Evolutionary conservation across 192 early-diverging fungal species (phyloP).

Genomic region (Rhizoclosmatium sp.): DNA sequence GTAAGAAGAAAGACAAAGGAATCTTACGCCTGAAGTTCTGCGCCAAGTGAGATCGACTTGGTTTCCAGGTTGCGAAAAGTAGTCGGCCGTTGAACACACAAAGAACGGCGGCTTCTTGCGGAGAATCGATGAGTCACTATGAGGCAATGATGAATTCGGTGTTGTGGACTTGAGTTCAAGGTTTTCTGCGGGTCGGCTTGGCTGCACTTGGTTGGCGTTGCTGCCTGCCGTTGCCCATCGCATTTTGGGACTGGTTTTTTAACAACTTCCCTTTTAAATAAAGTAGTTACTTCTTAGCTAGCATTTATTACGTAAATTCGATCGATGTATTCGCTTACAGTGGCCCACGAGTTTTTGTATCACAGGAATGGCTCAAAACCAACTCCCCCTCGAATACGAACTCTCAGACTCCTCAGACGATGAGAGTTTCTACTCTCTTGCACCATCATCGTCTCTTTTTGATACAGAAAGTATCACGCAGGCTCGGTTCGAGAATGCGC

Average conservation of each 20-base stretch:
- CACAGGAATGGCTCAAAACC: neutral
- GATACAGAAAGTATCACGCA: neutral
- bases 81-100: neutral
- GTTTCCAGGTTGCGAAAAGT: neutral
- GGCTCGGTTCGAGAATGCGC: neutral
- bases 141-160: no score
- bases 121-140: no score
- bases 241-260: no score
- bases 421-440: constrained; percentile 17
- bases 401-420: constrained; percentile 21
- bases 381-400: neutral
- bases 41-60: neutral
- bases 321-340: neutral
- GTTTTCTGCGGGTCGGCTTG: no score
- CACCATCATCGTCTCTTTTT: neutral
- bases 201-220: neutral
- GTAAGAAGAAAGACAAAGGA: neutral
- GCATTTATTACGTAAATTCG: neutral
- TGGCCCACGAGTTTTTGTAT: neutral
- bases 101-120: neutral
- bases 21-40: neutral
- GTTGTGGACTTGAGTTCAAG: no score
- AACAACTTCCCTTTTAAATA: neutral
- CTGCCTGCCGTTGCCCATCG: no score
- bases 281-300: neutral